Base-by-base conservation (phyloP, 1,284 basidiomycete species). In the Malassezia arunalokei region DNA sequence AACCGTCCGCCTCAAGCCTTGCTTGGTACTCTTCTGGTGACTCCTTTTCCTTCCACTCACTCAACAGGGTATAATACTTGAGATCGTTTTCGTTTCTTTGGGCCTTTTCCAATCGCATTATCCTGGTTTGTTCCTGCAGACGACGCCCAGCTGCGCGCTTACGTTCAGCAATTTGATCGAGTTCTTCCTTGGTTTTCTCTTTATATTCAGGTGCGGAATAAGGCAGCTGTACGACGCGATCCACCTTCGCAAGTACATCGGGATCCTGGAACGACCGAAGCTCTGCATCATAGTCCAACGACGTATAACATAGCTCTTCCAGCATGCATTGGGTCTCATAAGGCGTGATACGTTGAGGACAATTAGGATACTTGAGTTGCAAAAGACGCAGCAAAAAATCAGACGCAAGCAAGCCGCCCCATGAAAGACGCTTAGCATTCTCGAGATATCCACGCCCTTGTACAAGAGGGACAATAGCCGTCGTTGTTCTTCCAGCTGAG, bases 341-440 rank as follows among this genome's bases (percentile, higher is more conserved):
- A 5, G 70, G 60, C 0, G 79, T 78, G 40, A 82, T 76, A 33
- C 78, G 76, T 11, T 77, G 73, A 0, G 80, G 81, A 63, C 98
- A 98, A 40, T 79, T 85, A 12, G 94, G 86, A 69, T 98, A 96
- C 73, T 98, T 99, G 51, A 98, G 80, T 72, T 96, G 91, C 33
- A 90, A 82, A 6, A 92, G 81, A 66, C 90, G 91, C 51, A 94
- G 80, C 44, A 98, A 79, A 63, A 94, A 85, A 43, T 98, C 92
- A 0, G 86, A 82, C 0, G 89, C 83, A 66, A 94, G 90, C 0
- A 83, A 80, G 8, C 87, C 83, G 31, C 94, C 92, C 87, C 89
- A 98, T 2, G 87, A 85, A 74, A 98, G 86, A 60, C 63, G 58
- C 47, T 71, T 71, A 3, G 67, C 60, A 46, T 59, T 62, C 40